Percentiles rank a stretch among this genome's conserved stretches.
These are phyloP conservation scores for Clonostachys rosea DNA, from an alignment of 2,329 filamentous ascomycete genomes.

Conservation along the genomic window DNA sequence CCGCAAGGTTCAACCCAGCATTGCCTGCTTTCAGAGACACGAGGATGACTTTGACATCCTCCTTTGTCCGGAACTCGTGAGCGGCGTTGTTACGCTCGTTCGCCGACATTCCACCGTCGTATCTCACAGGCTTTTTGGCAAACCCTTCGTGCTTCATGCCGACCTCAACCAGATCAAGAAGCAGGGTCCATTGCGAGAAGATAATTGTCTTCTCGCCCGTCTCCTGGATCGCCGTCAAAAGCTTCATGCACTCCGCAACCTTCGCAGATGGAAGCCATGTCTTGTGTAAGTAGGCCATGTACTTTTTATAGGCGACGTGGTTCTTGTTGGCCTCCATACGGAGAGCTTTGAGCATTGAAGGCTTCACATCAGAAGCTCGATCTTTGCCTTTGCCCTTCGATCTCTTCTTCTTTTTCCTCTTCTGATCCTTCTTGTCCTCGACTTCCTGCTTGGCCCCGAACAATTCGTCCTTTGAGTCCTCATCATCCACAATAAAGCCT, in stretches of 20 bases:
- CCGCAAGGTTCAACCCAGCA: slow-evolving; percentile 79
- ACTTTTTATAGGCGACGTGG: slow-evolving; percentile 60
- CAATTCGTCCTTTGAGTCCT: slow-evolving; percentile 20
- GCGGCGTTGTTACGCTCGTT: slow-evolving; percentile 65
- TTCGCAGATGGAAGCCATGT: slow-evolving; percentile 77
- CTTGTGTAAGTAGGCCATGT: slow-evolving; percentile 63
- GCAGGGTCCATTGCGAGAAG: slow-evolving; percentile 75
- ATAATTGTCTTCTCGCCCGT: slow-evolving; percentile 65
- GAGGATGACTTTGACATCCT: slow-evolving; percentile 68
- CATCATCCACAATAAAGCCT: slow-evolving; percentile 47
- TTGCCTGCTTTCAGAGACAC: slow-evolving; percentile 79
- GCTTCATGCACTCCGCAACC: slow-evolving; percentile 71
- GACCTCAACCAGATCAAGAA: slow-evolving; percentile 68
- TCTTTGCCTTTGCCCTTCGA: slow-evolving; percentile 28
- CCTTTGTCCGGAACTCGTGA: slow-evolving; percentile 58
- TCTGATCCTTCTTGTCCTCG: slow-evolving; percentile 6
- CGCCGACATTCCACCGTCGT: slow-evolving; percentile 78
- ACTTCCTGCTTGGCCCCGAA: slow-evolving; percentile 5
- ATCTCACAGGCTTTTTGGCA: slow-evolving; percentile 59
- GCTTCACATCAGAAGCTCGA: slow-evolving; percentile 27
- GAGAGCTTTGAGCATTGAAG: slow-evolving; percentile 56
- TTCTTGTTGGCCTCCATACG: slow-evolving; percentile 64
- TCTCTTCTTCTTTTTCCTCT: slow-evolving; percentile 23
- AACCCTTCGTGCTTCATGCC: slow-evolving; percentile 60
- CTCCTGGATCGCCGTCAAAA: slow-evolving; percentile 63